Conservation (phyloP, 208 protist genomes). For the Trypanosoma lewisi region DNA sequence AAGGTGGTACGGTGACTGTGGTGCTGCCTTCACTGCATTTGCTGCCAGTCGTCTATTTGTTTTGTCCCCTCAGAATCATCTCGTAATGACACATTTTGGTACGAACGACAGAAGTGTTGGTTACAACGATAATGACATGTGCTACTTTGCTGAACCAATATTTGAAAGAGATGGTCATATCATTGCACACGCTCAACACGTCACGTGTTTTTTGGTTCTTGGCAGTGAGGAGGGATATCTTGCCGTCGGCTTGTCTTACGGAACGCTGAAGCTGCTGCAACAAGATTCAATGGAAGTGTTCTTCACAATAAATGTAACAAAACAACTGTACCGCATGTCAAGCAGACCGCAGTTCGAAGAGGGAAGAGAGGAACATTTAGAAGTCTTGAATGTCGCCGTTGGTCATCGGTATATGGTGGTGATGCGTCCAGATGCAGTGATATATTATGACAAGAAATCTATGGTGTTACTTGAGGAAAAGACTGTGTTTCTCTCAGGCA, state of each 20-base stretch:
- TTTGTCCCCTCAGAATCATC: constrained; percentile 33
- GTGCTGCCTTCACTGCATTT: constrained; percentile 27
- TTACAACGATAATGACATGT: constrained; percentile 19
- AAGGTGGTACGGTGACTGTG: constrained; percentile 31
- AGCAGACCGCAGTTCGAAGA: background rate
- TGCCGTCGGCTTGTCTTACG: constrained; percentile 53
- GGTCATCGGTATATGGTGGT: constrained; percentile 32
- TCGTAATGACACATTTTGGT: constrained; percentile 28
- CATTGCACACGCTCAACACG: constrained; percentile 32
- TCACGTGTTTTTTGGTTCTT: constrained; percentile 39
- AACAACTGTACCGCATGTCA: constrained; percentile 9
- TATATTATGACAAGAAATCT: constrained; percentile 30
- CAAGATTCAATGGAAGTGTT: constrained; percentile 52
- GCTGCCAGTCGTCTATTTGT: constrained; percentile 31
- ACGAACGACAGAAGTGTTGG: constrained; percentile 6
- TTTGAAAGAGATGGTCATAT: constrained; percentile 69
- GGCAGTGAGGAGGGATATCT: constrained; percentile 37
- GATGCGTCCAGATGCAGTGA: constrained; percentile 35
- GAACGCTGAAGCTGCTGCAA: constrained; percentile 54
- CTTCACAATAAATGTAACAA: constrained; percentile 27
- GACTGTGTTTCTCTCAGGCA: constrained; percentile 21
- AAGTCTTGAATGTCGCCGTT: constrained; percentile 31
- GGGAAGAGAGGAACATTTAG: background rate
- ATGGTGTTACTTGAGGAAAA: constrained; percentile 18
- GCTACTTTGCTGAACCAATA: background rate